Evolutionary conservation across 1,139 yeast species (phyloP).

Genomic region (Hemisphaericaspora xylofermentans): DNA sequence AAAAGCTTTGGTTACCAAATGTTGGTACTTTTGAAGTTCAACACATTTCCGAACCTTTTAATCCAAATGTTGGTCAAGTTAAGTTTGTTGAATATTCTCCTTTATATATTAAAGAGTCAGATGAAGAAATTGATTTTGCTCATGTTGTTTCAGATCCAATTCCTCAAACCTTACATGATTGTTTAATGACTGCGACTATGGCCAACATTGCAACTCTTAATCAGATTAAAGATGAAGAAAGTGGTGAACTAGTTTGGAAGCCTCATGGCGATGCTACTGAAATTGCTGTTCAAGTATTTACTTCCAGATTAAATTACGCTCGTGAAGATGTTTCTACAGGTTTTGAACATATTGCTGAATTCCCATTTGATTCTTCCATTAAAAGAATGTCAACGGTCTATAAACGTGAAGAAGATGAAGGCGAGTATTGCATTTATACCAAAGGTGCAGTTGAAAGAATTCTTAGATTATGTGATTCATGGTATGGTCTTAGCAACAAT

Average conservation of each 20-base stretch:
- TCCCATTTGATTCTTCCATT: conserved; percentile 75
- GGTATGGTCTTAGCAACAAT: conserved; percentile 43
- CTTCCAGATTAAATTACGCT: conserved; percentile 51
- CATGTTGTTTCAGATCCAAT: conserved; percentile 23
- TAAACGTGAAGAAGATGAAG: conserved; percentile 23
- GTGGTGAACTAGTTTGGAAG: conserved; percentile 46
- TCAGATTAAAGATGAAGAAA: conserved; percentile 31
- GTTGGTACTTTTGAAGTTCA: conserved; percentile 67
- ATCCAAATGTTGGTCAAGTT: conserved; percentile 68
- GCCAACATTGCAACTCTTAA: conserved; percentile 71
- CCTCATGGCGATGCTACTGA: conserved; percentile 88
- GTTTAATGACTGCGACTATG: conserved; percentile 62
- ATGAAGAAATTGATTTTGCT: conserved; percentile 35
- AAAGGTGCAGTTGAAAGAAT: conserved; percentile 84
- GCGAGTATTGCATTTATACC: conserved; percentile 46
- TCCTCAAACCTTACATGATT: conserved; percentile 34
- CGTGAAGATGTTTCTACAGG: conserved; percentile 42
- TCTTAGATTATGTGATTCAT: conserved; percentile 52
- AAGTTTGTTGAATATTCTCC: conserved; percentile 44
- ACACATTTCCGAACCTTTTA: conserved; percentile 65
- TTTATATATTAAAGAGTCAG: conserved; percentile 33
- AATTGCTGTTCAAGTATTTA: conserved; percentile 78
- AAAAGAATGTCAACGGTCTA: conserved; percentile 74
- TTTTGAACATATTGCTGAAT: conserved; percentile 55
- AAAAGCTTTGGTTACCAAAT: conserved; percentile 74